Base-by-base conservation (phyloP, 139 green algal species). In the Picochlorum sp. region DNA sequence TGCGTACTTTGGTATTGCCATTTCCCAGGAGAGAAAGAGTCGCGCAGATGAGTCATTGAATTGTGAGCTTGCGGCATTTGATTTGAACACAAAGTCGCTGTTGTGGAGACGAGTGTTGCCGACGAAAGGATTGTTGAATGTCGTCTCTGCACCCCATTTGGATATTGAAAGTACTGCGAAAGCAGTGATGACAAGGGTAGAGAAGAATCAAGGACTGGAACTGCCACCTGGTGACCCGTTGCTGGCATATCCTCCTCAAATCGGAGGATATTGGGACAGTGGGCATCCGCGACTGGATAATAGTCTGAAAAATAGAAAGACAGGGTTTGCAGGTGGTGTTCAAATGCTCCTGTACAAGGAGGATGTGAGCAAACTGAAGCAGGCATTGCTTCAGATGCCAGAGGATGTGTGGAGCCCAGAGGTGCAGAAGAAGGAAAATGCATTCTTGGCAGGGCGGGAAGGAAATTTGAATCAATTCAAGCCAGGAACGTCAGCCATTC, bases 101-200 rank as follows among this genome's bases (percentile, higher is more conserved):
- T 55, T 90, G 16, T 92, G 77, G 74, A 57, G 80, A 11, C 66
- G 74, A 9, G 65, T 82, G 70, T 62, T 92, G 28, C 71, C 77
- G 21, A 89, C 84, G 1, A 71, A 74, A 11, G 86, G 86, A 5
- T 77, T 91, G 37, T 76, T 92, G 20, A 92, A 92, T 69, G 75
- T 83, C 24, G 54, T 92, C 18, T 70, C 73, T 23, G 82, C 84
- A 4, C 86, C 86, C 4, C 82, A 90, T 26, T 62, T 92, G 59
- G 20, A 47, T 3, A 61, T 76, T 16, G 65, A 68, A 18, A 76
- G 65, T 37, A 75, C 73, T 20, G n/a, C 51, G 11, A 34, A 30
- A 21, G 13, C 13, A 59, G 51, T 59, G 16, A 20, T 30, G 8
- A 21, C 21, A 18, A 13, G 2, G 6, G 20, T 8, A 2, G 20